Evolutionary conservation across 257 asterid species (phyloP), one percentile per base, ranked within the genome.

Genomic region (Solanum rostratum): DNA sequence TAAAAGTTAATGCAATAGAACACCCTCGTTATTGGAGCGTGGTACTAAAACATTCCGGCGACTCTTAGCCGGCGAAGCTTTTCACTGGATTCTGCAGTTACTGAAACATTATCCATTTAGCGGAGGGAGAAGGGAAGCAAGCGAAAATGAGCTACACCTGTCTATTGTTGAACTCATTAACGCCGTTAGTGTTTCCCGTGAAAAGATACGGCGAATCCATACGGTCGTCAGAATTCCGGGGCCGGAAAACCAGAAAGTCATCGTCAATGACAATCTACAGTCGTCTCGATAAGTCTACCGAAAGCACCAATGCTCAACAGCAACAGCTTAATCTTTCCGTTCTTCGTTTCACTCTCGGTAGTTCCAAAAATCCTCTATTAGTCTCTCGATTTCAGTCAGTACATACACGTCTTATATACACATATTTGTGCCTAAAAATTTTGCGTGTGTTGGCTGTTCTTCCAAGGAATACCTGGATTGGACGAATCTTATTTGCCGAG

Each of bases 401-500:
- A 20, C 46, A n/a, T 63, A 65, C 24, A 65, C 24, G 63, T 70
- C 45, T 10, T 5, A 22, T 70, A 10, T 69, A 20, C 39, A 22
- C 39, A 16, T 57, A 37, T 54, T 80, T 29, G 43, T 66, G 19
- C 24, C 22, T 65, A 16, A 83, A 63, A 15, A 12, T 83, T 49
- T 20, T 41, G 79, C 30, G 30, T 15, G 54, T 73, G 39, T 71
- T 41, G 79, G 57, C 46, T 22, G 20, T 66, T 68, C 46, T 5
- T 37, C n/a, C 43, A 19, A 94, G 97, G 99, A 82, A 95, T 95
- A 83, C 96, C 95, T 86, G 99, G 99, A 50, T 87, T 95, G 85
- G 98, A 94, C 82, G 99, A 95, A 88, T 95, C 98, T 14, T 96
- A 95, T 90, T 91, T 96, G 87, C 98, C 99, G 85, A 92, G 98